Evolutionary conservation across 2,329 filamentous ascomycete species (phyloP), one percentile per base, ranked within the genome.

Genomic region (Pyrenochaeta sp.): DNA sequence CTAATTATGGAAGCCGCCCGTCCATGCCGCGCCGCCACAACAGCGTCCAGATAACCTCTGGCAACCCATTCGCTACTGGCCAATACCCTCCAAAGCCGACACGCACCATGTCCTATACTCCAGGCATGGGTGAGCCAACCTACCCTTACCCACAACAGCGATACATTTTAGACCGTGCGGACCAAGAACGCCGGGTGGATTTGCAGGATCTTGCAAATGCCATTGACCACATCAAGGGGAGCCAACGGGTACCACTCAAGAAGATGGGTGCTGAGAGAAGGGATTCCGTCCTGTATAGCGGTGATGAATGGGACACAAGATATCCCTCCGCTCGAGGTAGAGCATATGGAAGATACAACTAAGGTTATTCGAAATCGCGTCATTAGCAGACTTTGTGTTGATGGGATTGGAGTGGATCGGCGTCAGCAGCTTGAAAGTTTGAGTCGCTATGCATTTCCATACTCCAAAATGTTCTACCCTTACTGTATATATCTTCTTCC

Each of bases 1-100:
- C 40, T 9, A 11, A n/a, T 4, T 45, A 52, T 35, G 7, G 33
- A 4, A 10, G 36, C 7, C 57, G 54, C 1, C 63, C 54, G 2
- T 18, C 23, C 12, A 36, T 50, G 1, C 39, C 44, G 3, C 42
- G 52, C 40, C 63, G 61, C n/a, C 57, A 58, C 54, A 56, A 54
- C 9, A 66, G 51, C 21, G 29, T 47, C 4, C 55, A 59, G 11
- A 15, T 40, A 2, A 50, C 52, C 12, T 30, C 50, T 1, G 32
- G 30, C 1, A 61, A 62, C 21, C 48, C 56, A 1, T 62, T 60
- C 17, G 51, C 54, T 29, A 45, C 44, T 3, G 7, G 32, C 0
- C 42, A 52, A 37, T 52, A 49, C 37, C 54, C 58, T n/a, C 45
- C 61, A 15, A 52, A 47, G 4, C 60, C 54, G 3, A 18, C 30